Percentiles rank a stretch among this genome's conserved stretches.
Evolutionary conservation across 2,329 filamentous ascomycete species (phyloP).

Genomic region (Microthyrium microscopicum): DNA sequence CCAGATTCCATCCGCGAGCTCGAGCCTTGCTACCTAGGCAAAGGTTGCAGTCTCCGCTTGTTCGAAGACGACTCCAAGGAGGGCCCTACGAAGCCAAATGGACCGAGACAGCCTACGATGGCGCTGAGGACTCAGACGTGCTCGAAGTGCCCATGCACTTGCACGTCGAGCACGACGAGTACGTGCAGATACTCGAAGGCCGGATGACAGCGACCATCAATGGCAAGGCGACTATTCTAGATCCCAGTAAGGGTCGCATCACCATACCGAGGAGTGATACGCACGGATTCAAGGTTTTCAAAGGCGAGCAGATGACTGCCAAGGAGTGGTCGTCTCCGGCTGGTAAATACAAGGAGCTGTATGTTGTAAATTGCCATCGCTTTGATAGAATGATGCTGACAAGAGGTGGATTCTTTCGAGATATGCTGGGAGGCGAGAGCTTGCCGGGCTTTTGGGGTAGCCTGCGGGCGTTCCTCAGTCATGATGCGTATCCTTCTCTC

Average conservation of each 20-base stretch:
- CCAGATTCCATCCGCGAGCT: too few species aligned
- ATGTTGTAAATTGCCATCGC: too few species aligned
- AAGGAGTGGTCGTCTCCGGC: constrained; percentile 2
- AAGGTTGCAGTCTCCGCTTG: too few species aligned
- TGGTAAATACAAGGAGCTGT: constrained; percentile 4
- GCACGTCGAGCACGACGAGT: neutral
- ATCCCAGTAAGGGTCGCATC: neutral
- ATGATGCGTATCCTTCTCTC: too few species aligned
- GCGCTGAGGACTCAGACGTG: neutral
- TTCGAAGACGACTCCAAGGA: too few species aligned
- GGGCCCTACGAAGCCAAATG: too few species aligned
- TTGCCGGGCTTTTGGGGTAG: too few species aligned
- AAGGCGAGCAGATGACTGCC: constrained; percentile 4
- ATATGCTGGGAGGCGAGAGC: too few species aligned
- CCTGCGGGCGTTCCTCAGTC: too few species aligned
- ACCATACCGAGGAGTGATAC: neutral
- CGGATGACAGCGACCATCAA: constrained; percentile 9
- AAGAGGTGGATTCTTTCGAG: too few species aligned
- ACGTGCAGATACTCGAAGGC: neutral
- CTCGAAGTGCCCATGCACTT: neutral
- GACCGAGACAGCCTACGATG: neutral
- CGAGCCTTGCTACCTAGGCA: too few species aligned
- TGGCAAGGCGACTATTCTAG: constrained; percentile 12
- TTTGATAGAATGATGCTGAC: too few species aligned
- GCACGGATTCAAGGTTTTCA: constrained; percentile 5